Evolutionary conservation across 805 yeast genomes (phyloP), one percentile per base, ranked within the genome.

Genomic region (Candida odintsovae): DNA sequence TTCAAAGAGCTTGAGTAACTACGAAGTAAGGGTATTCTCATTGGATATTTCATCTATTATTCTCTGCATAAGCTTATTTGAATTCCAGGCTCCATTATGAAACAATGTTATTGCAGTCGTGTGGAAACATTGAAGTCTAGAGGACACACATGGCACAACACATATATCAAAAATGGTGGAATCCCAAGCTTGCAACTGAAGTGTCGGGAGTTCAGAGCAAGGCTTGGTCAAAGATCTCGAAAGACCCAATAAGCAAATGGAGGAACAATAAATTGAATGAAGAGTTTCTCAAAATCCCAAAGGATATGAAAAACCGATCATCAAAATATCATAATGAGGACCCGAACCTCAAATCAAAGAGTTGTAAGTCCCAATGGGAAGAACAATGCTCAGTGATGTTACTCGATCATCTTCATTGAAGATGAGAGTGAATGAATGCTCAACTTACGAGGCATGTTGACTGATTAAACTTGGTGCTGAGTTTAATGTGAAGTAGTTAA

Each of bases 151-250:
- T 38, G 22, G 25, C 36, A 40, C 4, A 33, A n/a, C 36, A 16
- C 36, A 33, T 16, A 6, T 11, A 58, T 62, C 70, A 77, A 72
- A 70, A 33, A 33, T 33, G 36, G 36, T 33, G 20, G 13, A 33
- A 33, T 33, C 36, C 36, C 36, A 33, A 8, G 20, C n/a, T 36
- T 36, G 39, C 39, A 36, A 71, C 83, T 80, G 85, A 83, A 84
- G 92, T 84, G 92, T 84, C 92, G 88, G 90, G 90, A 70, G 62
- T 84, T 82, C 85, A 82, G 83, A 69, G 77, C 76, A 80, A 70
- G 64, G n/a, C n/a, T 22, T 29, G 42, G 35, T 19, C 13, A 41
- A 48, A 39, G 31, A 37, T 38, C 33, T 31, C 36, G 36, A 33
- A 33, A 33, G 36, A 33, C 36, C 36, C 36, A 33, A 33, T 33